Conservation (phyloP, 1,284 basidiomycete genomes). For the Puccinia coronata region DNA sequence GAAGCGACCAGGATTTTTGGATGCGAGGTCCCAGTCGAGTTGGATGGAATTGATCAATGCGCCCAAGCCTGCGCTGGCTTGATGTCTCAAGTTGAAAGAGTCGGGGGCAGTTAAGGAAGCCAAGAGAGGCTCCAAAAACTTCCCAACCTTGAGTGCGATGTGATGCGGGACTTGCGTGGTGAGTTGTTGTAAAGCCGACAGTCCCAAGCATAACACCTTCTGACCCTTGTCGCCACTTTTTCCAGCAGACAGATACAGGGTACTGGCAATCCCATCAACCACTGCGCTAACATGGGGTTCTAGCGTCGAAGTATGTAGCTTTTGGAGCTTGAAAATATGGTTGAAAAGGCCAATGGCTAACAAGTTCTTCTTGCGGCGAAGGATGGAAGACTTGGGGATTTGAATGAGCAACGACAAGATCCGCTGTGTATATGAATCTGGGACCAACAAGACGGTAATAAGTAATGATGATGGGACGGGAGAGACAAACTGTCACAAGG, state of each 20-base stretch:
- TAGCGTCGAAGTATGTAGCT: not conserved
- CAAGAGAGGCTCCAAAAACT: conserved; percentile 36
- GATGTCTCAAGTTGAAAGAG: conserved; percentile 22
- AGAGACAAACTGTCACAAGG: not conserved
- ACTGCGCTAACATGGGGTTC: conserved; percentile 15
- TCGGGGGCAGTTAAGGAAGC: conserved; percentile 34
- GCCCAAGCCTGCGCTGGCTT: conserved; percentile 30
- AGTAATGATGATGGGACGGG: not conserved
- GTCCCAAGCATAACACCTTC: conserved; percentile 33
- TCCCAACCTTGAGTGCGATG: conserved; percentile 3
- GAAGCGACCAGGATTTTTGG: not conserved
- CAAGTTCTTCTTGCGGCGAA: conserved; percentile 45
- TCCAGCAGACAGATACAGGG: conserved; percentile 41
- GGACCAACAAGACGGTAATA: not conserved
- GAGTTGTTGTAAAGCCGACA: conserved; percentile 32
- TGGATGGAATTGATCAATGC: conserved; percentile 41
- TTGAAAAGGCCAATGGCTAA: conserved; percentile 31
- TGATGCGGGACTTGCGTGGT: conserved; percentile 35
- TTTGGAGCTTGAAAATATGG: conserved; percentile 40
- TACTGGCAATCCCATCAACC: conserved; percentile 35
- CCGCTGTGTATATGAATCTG: conserved; percentile 27
- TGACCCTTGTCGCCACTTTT: conserved; percentile 46
- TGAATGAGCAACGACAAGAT: conserved; percentile 21
- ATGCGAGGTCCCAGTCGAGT: conserved; percentile 17
- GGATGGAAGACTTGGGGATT: conserved; percentile 35